phyloP scores from a whole-genome alignment of 192 early-diverging fungal species.

The Mortierella antarctica region DNA sequence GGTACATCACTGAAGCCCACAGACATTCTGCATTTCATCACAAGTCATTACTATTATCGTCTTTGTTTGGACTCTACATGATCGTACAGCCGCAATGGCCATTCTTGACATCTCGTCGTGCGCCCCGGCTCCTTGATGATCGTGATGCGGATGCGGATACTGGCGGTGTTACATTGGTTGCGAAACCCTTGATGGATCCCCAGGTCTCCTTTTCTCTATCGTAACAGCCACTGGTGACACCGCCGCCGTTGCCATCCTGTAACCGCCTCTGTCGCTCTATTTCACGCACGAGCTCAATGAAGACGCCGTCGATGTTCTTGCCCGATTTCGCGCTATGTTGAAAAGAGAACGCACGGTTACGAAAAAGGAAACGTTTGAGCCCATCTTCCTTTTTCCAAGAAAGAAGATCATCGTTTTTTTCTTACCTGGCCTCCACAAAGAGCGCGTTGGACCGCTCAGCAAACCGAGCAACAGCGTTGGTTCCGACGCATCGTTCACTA shows the following conservation, averaged over 20 bases:
- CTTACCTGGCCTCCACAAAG: conserved; percentile 70
- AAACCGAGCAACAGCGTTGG: conserved; percentile 63
- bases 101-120: conserved; percentile 1
- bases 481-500: conserved; percentile 68
- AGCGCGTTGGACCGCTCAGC: conserved; percentile 66
- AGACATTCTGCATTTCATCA: too few species aligned
- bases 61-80: conserved; percentile 7
- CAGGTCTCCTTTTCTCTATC: neutral
- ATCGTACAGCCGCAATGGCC: conserved; percentile 17
- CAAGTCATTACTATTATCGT: neutral
- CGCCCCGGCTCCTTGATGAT: neutral
- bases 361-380: neutral
- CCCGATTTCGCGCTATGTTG: conserved; percentile 36
- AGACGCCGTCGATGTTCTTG: conserved; percentile 30
- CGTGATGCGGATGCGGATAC: neutral
- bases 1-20: too few species aligned
- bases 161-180: conserved; percentile 11
- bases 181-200: conserved; percentile 10
- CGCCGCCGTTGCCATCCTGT: neutral
- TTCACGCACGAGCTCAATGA: conserved; percentile 30
- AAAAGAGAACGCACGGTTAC: neutral
- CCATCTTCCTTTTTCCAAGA: neutral
- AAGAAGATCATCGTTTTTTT: too few species aligned
- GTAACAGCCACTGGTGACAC: neutral
- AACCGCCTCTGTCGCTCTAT: conserved; percentile 12